Conservation (phyloP, 176 grass and related monocot genomes). For the Hyparrhenia diplandra region DNA sequence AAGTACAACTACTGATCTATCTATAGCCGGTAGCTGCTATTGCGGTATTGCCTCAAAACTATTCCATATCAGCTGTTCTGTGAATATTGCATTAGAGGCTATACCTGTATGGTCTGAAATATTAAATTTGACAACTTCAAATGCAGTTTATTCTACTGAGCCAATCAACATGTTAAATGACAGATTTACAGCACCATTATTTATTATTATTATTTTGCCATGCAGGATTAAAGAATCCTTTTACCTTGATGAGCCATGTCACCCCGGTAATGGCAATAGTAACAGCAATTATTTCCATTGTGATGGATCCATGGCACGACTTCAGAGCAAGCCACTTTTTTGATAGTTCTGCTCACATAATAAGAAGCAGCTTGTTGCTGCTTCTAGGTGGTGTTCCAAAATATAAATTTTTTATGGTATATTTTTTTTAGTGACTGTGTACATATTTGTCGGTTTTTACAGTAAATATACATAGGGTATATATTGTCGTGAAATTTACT, state of each 20-base stretch:
- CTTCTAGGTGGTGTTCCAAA: conserved; percentile 72
- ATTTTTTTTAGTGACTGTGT: conserved; percentile 57
- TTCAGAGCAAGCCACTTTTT: conserved; percentile 76
- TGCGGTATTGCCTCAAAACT: background rate
- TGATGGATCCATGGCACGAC: conserved; percentile 81
- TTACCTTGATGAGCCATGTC: conserved; percentile 92
- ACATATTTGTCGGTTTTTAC: too few species aligned
- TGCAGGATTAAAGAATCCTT: conserved; percentile 81
- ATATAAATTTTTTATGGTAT: conserved; percentile 97
- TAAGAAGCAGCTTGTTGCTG: conserved; percentile 73
- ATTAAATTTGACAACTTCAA: background rate
- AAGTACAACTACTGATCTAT: conserved; percentile 5
- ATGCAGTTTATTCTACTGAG: background rate
- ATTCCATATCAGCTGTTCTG: background rate
- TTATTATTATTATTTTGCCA: conserved; percentile 3
- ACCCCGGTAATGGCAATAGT: conserved; percentile 89
- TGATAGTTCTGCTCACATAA: conserved; percentile 69
- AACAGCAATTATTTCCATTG: conserved; percentile 80
- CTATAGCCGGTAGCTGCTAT: background rate
- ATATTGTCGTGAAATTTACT: too few species aligned
- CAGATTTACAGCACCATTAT: background rate
- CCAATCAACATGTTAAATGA: background rate
- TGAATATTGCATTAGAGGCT: conserved; percentile 5
- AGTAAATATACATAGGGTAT: too few species aligned
- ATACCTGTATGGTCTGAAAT: background rate